These are phyloP conservation scores for Cercospora sp. DNA, from an alignment of 2,329 filamentous ascomycete genomes.

Conservation along the genomic window DNA sequence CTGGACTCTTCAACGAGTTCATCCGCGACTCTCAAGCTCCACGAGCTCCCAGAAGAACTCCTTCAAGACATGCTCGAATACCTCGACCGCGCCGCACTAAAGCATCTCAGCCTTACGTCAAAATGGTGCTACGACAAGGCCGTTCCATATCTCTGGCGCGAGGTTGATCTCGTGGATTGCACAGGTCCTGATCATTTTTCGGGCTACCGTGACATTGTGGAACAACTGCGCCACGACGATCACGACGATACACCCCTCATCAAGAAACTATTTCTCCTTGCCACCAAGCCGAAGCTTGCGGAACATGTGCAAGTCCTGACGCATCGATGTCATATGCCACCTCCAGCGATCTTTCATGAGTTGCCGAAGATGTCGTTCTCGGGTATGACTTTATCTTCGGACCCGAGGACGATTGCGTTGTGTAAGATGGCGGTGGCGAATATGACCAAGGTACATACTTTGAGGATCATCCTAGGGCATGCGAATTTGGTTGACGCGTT, in stretches of 20 bases:
- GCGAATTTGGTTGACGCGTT: constrained; percentile 43
- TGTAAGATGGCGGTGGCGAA: constrained; percentile 42
- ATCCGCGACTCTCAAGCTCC: constrained; percentile 1
- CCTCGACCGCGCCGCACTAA: constrained; percentile 38
- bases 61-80: constrained; percentile 43
- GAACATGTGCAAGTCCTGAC: constrained; percentile 46
- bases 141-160: constrained; percentile 43
- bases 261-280: constrained; percentile 45
- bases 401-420: constrained; percentile 44
- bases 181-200: background rate
- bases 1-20: background rate
- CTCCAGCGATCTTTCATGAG: constrained; percentile 47
- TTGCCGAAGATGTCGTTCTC: constrained; percentile 45
- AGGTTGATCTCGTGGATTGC: constrained; percentile 45
- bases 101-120: constrained; percentile 39
- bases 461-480: constrained; percentile 49
- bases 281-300: constrained; percentile 45
- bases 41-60: constrained; percentile 45
- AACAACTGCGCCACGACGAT: constrained; percentile 21
- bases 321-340: constrained; percentile 50
- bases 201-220: constrained; percentile 6
- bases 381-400: constrained; percentile 42
- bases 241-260: constrained; percentile 48
- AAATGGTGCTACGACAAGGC: constrained; percentile 41
- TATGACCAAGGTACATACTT: constrained; percentile 46